Percentiles rank a stretch among this genome's conserved stretches.
Conservation (phyloP, 257 asterid genomes). For the Fraxinus americana region DNA sequence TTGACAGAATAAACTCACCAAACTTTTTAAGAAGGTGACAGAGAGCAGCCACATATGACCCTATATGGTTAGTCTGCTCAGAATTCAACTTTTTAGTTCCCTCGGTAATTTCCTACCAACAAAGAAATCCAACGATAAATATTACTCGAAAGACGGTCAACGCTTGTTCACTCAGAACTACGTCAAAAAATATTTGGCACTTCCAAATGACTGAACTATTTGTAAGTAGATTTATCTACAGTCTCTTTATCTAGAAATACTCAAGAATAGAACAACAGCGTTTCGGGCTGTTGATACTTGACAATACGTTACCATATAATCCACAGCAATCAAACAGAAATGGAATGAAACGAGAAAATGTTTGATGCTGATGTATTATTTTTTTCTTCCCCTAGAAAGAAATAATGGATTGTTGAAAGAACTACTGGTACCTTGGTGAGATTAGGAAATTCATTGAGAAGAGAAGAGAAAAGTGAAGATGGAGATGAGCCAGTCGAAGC, state of each 20-base stretch:
- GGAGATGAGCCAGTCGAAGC: conserved; percentile 64
- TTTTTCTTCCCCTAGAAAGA: not conserved
- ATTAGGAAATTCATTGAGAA: conserved; percentile 56
- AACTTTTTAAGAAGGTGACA: conserved; percentile 64
- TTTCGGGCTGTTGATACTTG: not conserved
- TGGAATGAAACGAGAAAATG: not conserved
- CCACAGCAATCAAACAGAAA: not conserved
- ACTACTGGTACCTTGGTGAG: conserved; percentile 49
- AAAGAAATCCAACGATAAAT: conserved; percentile 6
- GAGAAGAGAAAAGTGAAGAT: conserved; percentile 51
- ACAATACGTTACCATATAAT: not conserved
- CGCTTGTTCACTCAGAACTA: not conserved
- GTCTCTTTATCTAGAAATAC: not conserved
- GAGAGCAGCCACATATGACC: conserved; percentile 67
- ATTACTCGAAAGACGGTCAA: conserved; percentile 21
- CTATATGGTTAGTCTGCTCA: conserved; percentile 42
- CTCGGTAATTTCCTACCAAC: conserved; percentile 46
- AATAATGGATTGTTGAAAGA: not conserved
- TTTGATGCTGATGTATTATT: not conserved
- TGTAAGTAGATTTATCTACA: not conserved
- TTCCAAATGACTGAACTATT: not conserved
- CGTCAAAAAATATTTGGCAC: not conserved
- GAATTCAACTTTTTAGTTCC: conserved; percentile 39
- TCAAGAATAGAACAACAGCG: not conserved
- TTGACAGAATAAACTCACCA: conserved; percentile 46